A percentile compares a stretch with the other conserved stretches of the same genome.
phyloP scores from a whole-genome alignment of 139 green algal genomes.

The Mesostigma viride region DNA sequence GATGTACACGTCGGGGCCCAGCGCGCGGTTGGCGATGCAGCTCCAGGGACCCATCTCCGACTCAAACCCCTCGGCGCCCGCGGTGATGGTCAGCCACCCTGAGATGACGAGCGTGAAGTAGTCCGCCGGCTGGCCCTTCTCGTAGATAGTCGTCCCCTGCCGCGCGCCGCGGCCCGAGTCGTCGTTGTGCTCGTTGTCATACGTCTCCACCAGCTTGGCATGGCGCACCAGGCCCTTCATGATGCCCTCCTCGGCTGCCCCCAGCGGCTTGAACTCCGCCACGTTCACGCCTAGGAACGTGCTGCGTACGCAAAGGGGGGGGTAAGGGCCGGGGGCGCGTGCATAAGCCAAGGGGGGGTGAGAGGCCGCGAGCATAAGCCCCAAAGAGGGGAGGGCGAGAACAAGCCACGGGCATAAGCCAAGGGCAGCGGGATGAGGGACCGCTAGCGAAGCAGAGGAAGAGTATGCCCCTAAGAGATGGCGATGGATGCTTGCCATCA shows the following conservation, averaged over 20 bases:
- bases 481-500: too few species aligned
- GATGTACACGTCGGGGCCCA: slow-evolving; percentile 30
- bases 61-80: slow-evolving; percentile 41
- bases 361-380: too few species aligned
- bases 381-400: too few species aligned
- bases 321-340: too few species aligned
- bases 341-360: too few species aligned
- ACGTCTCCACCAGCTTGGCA: neutral
- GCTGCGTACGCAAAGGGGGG: too few species aligned
- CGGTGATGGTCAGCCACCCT: slow-evolving; percentile 20
- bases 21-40: slow-evolving; percentile 29
- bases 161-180: neutral
- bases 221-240: slow-evolving; percentile 22
- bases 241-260: neutral
- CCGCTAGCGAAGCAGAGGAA: too few species aligned
- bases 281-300: slow-evolving; percentile 38
- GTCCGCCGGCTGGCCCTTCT: slow-evolving; percentile 1
- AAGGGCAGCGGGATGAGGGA: too few species aligned
- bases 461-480: too few species aligned
- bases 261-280: slow-evolving; percentile 23
- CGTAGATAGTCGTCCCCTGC: neutral
- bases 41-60: slow-evolving; percentile 43
- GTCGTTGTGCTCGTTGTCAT: neutral
- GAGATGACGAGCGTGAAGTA: slow-evolving; percentile 39
- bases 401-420: too few species aligned